Base-by-base conservation (phyloP, 441 rosid species). In the Gossypium schwendimanii region DNA sequence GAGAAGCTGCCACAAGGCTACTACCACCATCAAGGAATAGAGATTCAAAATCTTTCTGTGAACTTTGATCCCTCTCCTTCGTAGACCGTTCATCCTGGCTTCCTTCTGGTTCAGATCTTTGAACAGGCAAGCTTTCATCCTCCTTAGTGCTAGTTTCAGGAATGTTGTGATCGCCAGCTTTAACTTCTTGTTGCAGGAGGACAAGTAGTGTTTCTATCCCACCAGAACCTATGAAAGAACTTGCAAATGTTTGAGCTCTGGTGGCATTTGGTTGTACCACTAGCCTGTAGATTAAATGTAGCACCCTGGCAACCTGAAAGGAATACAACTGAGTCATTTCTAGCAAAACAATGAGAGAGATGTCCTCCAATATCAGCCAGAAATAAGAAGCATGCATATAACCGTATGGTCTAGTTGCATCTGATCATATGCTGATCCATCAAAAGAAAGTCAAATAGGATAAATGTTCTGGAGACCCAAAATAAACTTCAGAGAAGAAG, bases 171-270 rank as follows among this genome's bases (percentile, higher is more conserved):
- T 96, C 96, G 18, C 98, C 96, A 83, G 85, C 84, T 86, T 94
- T 93, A 73, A 91, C 97, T 88, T 96, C 98, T 71, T 87, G 87
- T 77, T 96, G 99, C 81, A 96, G 86, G 79, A 96, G 81, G 77
- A 96, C 97, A 79, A 96, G 98, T 77, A 94, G 94, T 54, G 95
- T 91, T 83, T 96, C 99, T 84, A 94, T 84, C 74, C 99, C 99
- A 78, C 97, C 99, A 57, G 91, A 84, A 80, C 81, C 77, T 76
- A 96, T 79, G 77, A 94, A 94, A 76, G 88, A 91, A 81, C 88
- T 96, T 0, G 97, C 87, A 88, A 94, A 93, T 58, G 79, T 78
- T 70, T 82, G 80, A 79, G 99, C 96, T 87, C 90, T 88, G 63
- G 91, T 62, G 68, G 91, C 81, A 84, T 94, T 96, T 80, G 99